phyloP scores from a whole-genome alignment of 1,139 yeast genomes.

The Saccharomyces hybrid region DNA sequence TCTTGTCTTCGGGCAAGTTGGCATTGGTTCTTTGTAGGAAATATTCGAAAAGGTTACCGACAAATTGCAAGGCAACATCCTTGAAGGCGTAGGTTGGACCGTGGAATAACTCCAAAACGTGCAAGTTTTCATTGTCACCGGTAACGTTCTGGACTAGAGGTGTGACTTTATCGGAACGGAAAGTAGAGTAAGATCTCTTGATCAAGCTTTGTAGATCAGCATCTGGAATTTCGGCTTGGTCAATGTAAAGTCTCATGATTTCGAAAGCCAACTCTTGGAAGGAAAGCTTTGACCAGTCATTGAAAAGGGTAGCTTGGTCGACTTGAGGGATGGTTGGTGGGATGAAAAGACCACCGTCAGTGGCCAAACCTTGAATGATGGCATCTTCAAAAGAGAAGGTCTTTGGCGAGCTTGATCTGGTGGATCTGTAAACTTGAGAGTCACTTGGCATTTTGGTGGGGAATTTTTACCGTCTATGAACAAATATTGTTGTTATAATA shows the following conservation, averaged over 20 bases:
- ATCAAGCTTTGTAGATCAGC: conserved; percentile 58
- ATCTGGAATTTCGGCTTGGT: conserved; percentile 59
- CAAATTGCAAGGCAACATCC: conserved; percentile 96
- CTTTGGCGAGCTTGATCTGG: conserved; percentile 57
- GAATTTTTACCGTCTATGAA: conserved; percentile 1
- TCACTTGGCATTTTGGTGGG: conserved; percentile 17
- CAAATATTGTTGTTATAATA: conserved; percentile 3
- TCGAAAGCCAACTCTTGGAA: conserved; percentile 84
- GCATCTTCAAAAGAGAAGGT: conserved; percentile 83
- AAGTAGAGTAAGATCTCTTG: conserved; percentile 73
- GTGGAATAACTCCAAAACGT: conserved; percentile 86
- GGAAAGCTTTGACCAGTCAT: conserved; percentile 61
- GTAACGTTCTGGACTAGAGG: conserved; percentile 61
- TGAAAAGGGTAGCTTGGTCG: conserved; percentile 46
- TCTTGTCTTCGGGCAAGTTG: conserved; percentile 48
- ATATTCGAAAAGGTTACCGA: conserved; percentile 91
- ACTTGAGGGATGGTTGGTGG: conserved; percentile 76
- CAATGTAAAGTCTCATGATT: conserved; percentile 72
- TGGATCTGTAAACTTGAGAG: conserved; percentile 71
- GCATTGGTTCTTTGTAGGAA: conserved; percentile 73
- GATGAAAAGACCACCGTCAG: conserved; percentile 90
- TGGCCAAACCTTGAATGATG: conserved; percentile 87
- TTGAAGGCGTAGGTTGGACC: conserved; percentile 99
- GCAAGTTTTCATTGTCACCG: conserved; percentile 49
- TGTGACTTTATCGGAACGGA: conserved; percentile 78